phyloP scores from a whole-genome alignment of 2,329 filamentous ascomycete species.

The Curvularia verruculosa region DNA sequence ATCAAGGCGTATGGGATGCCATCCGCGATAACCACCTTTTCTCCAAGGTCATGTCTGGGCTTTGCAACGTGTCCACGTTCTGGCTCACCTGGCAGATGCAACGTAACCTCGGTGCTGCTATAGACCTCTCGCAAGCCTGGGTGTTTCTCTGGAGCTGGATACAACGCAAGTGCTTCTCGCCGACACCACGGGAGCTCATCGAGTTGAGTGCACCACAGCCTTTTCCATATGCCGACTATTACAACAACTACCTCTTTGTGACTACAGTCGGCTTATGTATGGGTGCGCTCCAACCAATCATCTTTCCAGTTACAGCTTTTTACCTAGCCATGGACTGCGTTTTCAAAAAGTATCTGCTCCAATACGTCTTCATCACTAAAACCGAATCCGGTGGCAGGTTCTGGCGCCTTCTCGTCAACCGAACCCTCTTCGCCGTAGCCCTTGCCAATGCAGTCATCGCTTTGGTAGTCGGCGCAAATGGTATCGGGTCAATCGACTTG shows the following conservation, averaged over 20 bases:
- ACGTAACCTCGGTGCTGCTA: conserved; percentile 79
- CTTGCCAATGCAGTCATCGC: conserved; percentile 80
- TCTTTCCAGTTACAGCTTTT: conserved; percentile 82
- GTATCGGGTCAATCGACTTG: conserved; percentile 54
- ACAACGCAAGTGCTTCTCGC: conserved; percentile 77
- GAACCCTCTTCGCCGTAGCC: conserved; percentile 81
- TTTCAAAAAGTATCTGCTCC: conserved; percentile 90
- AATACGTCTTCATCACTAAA: conserved; percentile 90
- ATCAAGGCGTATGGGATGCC: conserved; percentile 67
- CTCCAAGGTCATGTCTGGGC: conserved; percentile 68
- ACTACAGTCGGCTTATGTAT: conserved; percentile 85
- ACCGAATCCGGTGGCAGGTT: conserved; percentile 92
- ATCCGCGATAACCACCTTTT: conserved; percentile 71
- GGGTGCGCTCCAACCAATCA: conserved; percentile 81
- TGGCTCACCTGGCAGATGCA: conserved; percentile 92
- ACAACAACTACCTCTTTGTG: conserved; percentile 97
- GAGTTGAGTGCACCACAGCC: conserved; percentile 89
- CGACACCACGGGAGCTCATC: conserved; percentile 89
- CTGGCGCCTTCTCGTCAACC: conserved; percentile 90
- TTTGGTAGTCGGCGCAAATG: conserved; percentile 74
- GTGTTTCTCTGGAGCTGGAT: conserved; percentile 80
- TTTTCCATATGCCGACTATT: conserved; percentile 95
- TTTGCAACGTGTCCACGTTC: conserved; percentile 84
- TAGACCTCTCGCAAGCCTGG: conserved; percentile 87
- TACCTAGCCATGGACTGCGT: conserved; percentile 87